Percentiles rank a stretch among this genome's conserved stretches.
Evolutionary conservation across 2,329 filamentous ascomycete genomes (phyloP).

Genomic region (Colletotrichum liriopes): DNA sequence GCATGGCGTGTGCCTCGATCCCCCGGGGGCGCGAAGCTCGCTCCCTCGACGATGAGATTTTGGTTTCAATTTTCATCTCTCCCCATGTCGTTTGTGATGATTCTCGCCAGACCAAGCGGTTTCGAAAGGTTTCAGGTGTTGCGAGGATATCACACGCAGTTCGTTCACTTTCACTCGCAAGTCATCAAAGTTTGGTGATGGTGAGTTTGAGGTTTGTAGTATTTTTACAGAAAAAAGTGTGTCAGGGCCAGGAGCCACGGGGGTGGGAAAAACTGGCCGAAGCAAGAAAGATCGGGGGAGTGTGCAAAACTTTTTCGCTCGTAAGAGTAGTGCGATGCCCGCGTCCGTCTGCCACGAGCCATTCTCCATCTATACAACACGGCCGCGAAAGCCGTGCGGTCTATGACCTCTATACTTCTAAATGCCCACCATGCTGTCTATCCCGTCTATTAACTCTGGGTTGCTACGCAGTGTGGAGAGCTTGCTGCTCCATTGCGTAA

Average conservation of each 20-base stretch:
- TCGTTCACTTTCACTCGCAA: neutral
- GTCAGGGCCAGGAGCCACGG: conserved; percentile 42
- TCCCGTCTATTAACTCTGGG: conserved; percentile 42
- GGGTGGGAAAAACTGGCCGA: conserved; percentile 23
- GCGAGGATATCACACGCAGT: neutral
- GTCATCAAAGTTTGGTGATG: neutral
- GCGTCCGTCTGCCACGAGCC: conserved; percentile 28
- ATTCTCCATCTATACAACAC: conserved; percentile 43
- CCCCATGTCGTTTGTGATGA: neutral
- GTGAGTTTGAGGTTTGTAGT: conserved; percentile 41
- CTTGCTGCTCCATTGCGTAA: conserved; percentile 26
- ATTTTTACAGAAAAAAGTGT: conserved; percentile 44
- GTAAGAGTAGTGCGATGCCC: conserved; percentile 33
- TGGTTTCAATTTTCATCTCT: neutral
- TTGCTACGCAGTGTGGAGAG: conserved; percentile 31
- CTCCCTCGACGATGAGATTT: conserved; percentile 4
- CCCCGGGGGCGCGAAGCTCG: neutral
- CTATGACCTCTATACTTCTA: conserved; percentile 41
- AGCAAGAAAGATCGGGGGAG: conserved; percentile 19
- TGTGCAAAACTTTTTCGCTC: conserved; percentile 40
- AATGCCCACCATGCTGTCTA: conserved; percentile 42
- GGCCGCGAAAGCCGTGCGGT: conserved; percentile 34
- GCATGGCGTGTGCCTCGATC: neutral
- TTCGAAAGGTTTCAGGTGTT: no score
- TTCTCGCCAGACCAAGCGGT: neutral